Conservation (phyloP, 1,139 yeast species). For the Diutina ranongensis region DNA sequence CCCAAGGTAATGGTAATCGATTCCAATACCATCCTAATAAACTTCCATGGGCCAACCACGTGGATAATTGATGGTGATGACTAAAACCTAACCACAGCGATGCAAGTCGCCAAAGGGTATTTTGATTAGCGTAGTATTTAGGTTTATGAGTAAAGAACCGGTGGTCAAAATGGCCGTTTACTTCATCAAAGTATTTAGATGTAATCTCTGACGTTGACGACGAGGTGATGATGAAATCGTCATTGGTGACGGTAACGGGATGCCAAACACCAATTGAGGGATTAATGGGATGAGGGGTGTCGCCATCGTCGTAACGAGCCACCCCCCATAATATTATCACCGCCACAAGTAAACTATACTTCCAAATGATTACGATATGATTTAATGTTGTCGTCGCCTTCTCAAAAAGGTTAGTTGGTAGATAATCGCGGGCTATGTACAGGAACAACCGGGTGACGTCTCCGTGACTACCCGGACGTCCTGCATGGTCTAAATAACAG, state of each 20-base stretch:
- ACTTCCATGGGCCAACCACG: conserved; percentile 56
- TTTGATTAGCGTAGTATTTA: not conserved
- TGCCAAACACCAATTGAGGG: not conserved
- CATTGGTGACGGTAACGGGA: not conserved
- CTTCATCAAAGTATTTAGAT: not conserved
- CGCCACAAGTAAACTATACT: too few relatives aligned
- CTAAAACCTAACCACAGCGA: conserved; percentile 47
- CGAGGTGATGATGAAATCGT: not conserved
- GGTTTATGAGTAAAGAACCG: not conserved
- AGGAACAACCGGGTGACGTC: too few relatives aligned
- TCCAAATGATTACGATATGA: too few relatives aligned
- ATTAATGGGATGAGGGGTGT: not conserved
- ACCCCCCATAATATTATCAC: not conserved
- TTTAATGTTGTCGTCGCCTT: too few relatives aligned
- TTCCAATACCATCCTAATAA: conserved; percentile 52
- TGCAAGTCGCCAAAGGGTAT: conserved; percentile 17
- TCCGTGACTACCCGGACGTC: too few relatives aligned
- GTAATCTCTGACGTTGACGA: not conserved
- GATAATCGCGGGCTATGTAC: not conserved
- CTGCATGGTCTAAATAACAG: too few relatives aligned
- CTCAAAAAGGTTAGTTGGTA: not conserved
- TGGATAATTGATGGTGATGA: conserved; percentile 24
- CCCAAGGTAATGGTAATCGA: conserved; percentile 53
- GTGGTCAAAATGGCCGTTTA: not conserved
- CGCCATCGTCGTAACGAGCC: conserved; percentile 2